These are phyloP conservation scores for Fraxinus pennsylvanica DNA, from an alignment of 257 asterid genomes.

Conservation along the genomic window DNA sequence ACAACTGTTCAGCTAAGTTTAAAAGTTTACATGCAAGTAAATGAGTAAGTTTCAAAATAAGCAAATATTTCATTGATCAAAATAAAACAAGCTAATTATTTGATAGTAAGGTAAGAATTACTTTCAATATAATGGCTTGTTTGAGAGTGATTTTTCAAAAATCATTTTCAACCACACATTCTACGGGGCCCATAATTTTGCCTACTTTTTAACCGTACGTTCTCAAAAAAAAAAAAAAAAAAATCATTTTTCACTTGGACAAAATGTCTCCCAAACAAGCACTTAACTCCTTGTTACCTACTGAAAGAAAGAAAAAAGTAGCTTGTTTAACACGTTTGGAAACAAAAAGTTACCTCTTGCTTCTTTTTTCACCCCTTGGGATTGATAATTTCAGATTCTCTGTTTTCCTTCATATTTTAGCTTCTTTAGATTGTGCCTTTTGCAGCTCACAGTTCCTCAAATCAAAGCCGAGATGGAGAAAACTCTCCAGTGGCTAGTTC, in stretches of 20 bases:
- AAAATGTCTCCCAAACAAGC: not conserved
- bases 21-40: not conserved
- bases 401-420: conserved; percentile 8
- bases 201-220: too few relatives aligned
- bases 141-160: not conserved
- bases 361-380: not conserved
- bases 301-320: not conserved
- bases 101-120: not conserved
- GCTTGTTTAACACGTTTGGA: not conserved
- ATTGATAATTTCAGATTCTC: conserved; percentile 30
- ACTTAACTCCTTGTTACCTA: not conserved
- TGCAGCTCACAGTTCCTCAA: conserved; percentile 78
- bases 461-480: conserved; percentile 94
- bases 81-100: not conserved
- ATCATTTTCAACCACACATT: too few relatives aligned
- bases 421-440: conserved; percentile 23
- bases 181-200: too few relatives aligned
- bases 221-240: too few relatives aligned
- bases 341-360: not conserved
- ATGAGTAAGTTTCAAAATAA: not conserved
- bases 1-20: not conserved
- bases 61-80: not conserved
- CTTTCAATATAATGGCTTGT: not conserved
- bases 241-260: too few relatives aligned
- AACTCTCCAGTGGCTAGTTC: conserved; percentile 92